Evolutionary conservation across 2,329 filamentous ascomycete genomes (phyloP).

Genomic region (Fusarium equiseti): DNA sequence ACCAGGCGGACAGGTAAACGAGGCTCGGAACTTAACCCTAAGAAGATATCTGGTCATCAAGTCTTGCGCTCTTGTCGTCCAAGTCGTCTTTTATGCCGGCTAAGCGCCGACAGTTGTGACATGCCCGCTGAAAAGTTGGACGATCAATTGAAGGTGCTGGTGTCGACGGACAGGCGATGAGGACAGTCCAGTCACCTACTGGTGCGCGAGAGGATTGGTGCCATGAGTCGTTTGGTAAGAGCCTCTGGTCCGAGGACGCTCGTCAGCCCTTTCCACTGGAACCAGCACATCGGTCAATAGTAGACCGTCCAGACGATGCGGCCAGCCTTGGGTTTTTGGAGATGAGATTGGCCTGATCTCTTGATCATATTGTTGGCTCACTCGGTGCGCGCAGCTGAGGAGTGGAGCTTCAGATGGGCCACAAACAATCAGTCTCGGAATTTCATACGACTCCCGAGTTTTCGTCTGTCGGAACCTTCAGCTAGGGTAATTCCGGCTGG

Average conservation of each 20-base stretch:
- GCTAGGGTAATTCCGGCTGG: constrained; percentile 45
- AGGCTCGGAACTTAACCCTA: constrained; percentile 98
- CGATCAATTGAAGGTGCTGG: constrained; percentile 48
- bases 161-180: constrained; percentile 61
- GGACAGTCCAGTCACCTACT: constrained; percentile 69
- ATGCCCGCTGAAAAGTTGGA: constrained; percentile 65
- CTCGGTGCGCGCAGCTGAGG: constrained; percentile 37
- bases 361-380: constrained; percentile 41
- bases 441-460: constrained; percentile 53
- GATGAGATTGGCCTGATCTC: constrained; percentile 40
- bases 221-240: constrained; percentile 86
- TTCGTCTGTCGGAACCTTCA: constrained; percentile 60
- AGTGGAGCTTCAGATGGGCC: constrained; percentile 61
- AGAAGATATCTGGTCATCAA: constrained; percentile 75
- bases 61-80: constrained; percentile 80
- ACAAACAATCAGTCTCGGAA: constrained; percentile 61
- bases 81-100: constrained; percentile 72
- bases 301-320: constrained; percentile 55
- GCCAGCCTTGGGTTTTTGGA: constrained; percentile 40
- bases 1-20: constrained; percentile 67
- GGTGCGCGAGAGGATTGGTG: constrained; percentile 68
- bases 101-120: constrained; percentile 49
- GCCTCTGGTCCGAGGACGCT: constrained; percentile 77
- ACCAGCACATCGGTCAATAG: constrained; percentile 64
- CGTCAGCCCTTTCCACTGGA: constrained; percentile 79